Conservation (phyloP, 768 basidiomycete species). For the Lactarius quietus region DNA sequence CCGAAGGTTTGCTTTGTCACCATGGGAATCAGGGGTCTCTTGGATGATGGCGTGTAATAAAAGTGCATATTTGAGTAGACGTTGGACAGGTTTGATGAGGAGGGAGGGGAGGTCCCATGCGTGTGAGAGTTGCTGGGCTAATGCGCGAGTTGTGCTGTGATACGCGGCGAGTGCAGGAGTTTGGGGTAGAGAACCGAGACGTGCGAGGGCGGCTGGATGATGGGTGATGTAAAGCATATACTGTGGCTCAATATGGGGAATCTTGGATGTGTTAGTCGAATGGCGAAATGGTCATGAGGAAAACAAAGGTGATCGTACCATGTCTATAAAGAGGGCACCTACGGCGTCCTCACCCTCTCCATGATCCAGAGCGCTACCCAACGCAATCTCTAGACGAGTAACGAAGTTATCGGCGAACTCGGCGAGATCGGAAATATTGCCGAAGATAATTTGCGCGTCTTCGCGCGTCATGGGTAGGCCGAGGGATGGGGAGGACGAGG, state of each 20-base stretch:
- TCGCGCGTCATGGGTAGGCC: conserved; percentile 66
- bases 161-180: conserved; percentile 63
- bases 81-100: conserved; percentile 96
- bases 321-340: conserved; percentile 64
- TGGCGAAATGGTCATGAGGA: conserved; percentile 5
- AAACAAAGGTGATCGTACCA: conserved; percentile 41
- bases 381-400: conserved; percentile 58
- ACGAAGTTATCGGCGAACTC: conserved; percentile 64
- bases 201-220: conserved; percentile 69
- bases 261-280: conserved; percentile 38
- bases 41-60: conserved; percentile 74
- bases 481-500: conserved; percentile 36
- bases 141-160: conserved; percentile 57
- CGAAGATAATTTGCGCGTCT: conserved; percentile 69
- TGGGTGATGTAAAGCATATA: conserved; percentile 81
- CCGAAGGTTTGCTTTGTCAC: conserved; percentile 57
- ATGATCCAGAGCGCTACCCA: conserved; percentile 59
- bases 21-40: conserved; percentile 65
- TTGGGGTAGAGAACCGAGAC: conserved; percentile 49
- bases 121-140: conserved; percentile 70
- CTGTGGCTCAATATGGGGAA: conserved; percentile 62
- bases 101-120: conserved; percentile 93
- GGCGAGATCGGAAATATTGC: conserved; percentile 74
- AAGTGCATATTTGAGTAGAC: conserved; percentile 90
- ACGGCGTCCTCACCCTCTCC: conserved; percentile 65